Evolutionary conservation across 2,329 filamentous ascomycete genomes (phyloP).

Genomic region (Colletotrichum sp.): DNA sequence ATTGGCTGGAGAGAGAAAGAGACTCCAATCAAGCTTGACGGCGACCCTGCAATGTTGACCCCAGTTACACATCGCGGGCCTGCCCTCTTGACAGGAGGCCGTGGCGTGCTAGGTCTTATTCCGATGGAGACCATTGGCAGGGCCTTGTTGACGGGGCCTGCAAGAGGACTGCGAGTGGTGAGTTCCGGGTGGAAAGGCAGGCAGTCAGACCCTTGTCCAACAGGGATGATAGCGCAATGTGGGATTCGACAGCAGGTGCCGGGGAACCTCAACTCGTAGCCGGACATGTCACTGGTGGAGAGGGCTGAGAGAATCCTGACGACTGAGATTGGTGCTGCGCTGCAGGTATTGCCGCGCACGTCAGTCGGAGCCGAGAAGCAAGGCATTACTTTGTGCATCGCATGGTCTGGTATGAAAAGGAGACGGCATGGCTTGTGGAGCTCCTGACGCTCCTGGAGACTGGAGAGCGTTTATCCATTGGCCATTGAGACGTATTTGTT

Average conservation of each 20-base stretch:
- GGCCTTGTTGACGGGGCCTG: background rate
- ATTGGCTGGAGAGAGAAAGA: background rate
- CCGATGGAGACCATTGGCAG: conserved; percentile 19
- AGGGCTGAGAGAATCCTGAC: background rate
- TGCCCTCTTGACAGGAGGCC: conserved; percentile 5
- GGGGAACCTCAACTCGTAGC: conserved; percentile 7
- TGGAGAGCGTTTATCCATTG: background rate
- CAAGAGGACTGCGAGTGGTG: background rate
- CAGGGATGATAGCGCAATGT: conserved; percentile 22
- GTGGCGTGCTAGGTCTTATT: conserved; percentile 8
- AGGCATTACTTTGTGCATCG: background rate
- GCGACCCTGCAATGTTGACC: background rate
- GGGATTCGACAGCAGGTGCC: conserved; percentile 14
- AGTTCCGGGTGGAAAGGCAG: background rate
- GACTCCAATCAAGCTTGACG: background rate
- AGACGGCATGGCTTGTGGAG: background rate
- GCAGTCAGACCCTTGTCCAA: background rate
- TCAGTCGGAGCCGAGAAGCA: conserved; percentile 8
- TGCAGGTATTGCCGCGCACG: background rate
- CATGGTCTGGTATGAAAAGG: background rate
- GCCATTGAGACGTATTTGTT: background rate
- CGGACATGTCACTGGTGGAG: background rate
- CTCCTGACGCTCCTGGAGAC: background rate
- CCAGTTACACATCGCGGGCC: conserved; percentile 2
- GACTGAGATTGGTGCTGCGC: background rate